Evolutionary conservation across 768 basidiomycete genomes (phyloP), one percentile per base, ranked within the genome.

Genomic region (Hericium rajendrae): DNA sequence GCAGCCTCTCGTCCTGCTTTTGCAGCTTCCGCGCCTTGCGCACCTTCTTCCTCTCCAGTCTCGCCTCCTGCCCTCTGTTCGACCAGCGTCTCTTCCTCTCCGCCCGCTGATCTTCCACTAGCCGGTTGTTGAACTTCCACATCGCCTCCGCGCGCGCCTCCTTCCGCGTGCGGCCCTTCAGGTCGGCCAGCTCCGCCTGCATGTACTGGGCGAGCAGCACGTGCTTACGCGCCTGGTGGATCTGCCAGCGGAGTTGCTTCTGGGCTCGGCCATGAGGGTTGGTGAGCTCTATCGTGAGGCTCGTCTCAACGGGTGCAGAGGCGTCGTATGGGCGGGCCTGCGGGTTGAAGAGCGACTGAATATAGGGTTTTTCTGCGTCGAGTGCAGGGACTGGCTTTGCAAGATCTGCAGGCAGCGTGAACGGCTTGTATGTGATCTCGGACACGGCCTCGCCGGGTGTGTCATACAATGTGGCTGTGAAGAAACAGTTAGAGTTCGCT

Each of bases 201-300:
- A 83, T 72, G 61, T 81, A 79, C 60, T 81, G 71, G 58, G 76
- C 73, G 50, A 85, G 73, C 55, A 86, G 71, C 18, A 70, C 68
- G 48, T 76, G 73, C 65, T 76, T 77, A 60, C 76, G 72, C 16
- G 67, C 62, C 60, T 78, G 76, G 61, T 76, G 78, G 4, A 73
- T 74, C 68, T 87, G 81, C 86, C 86, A 92, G 60, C 91, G 81
- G 51, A 74, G 74, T 64, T 87, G 84, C 68, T 88, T 91, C 75
- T 88, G 91, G 9, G 89, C 86, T 18, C 88, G 84, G 12, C 86
- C 82, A 65, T 91, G 85, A 24, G 89, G 89, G 68, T 91, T 91
- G 26, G 87, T 77, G 40, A 93, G 79, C 65, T 93, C 91, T 59
- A 78, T 78, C 48, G 73, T 67, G 57, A 93, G 70, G 65, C 82